Conservation (phyloP, 768 basidiomycete species). For the Hysterangium stoloniferum region DNA sequence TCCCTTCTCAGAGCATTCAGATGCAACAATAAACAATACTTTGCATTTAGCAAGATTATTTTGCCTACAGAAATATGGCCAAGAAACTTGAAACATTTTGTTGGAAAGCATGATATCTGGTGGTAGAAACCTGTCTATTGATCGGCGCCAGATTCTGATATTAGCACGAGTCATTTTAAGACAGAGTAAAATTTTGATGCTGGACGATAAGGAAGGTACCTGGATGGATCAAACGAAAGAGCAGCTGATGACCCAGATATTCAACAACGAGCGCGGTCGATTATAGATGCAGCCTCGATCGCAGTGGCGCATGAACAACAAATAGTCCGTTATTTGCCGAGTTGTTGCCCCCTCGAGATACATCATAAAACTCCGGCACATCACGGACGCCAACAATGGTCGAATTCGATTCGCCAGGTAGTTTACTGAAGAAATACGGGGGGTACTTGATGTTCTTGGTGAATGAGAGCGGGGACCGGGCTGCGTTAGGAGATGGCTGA, state of each 20-base stretch:
- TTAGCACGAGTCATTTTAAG: too few relatives aligned
- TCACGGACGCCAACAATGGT: constrained; percentile 55
- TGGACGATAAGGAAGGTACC: constrained; percentile 51
- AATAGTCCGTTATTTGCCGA: constrained; percentile 20
- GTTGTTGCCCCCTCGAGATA: neutral
- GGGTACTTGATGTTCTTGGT: constrained; percentile 19
- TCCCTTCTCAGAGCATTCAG: too few relatives aligned
- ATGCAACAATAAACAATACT: too few relatives aligned
- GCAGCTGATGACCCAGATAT: too few relatives aligned
- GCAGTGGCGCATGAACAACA: constrained; percentile 53
- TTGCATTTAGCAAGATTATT: too few relatives aligned
- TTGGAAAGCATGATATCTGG: too few relatives aligned
- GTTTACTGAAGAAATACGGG: constrained; percentile 24
- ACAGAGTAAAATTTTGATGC: constrained; percentile 46
- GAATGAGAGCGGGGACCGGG: too few relatives aligned
- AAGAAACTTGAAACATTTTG: too few relatives aligned
- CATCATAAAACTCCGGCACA: constrained; percentile 17
- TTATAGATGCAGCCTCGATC: constrained; percentile 44
- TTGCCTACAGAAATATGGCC: too few relatives aligned
- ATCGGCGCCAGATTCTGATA: too few relatives aligned
- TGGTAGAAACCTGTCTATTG: too few relatives aligned
- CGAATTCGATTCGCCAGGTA: constrained; percentile 33
- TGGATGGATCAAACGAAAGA: neutral
- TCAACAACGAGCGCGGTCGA: constrained; percentile 47
- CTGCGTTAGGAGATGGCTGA: constrained; percentile 22